Conservation (phyloP, 192 early-diverging fungal species). For the Linnemannia zychae region DNA sequence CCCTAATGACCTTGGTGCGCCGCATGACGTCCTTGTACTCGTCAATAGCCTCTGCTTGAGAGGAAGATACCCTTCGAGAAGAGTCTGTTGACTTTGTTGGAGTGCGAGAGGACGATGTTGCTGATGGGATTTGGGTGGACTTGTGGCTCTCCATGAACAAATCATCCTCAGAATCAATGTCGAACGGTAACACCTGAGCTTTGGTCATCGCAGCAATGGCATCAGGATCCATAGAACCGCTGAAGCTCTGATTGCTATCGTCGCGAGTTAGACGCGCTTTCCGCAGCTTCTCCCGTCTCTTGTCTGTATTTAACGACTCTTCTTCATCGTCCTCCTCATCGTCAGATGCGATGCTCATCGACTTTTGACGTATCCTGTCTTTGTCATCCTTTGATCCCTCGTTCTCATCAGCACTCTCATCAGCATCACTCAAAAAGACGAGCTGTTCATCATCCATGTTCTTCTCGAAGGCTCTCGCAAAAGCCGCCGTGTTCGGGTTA, state of each 20-base stretch:
- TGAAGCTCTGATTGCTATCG: neutral
- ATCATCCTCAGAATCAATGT: neutral
- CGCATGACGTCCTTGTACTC: conserved; percentile 38
- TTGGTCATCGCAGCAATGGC: neutral
- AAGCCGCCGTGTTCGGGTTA: conserved; percentile 41
- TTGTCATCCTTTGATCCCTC: conserved; percentile 3
- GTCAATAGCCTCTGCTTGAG: conserved; percentile 10
- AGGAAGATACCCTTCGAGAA: neutral
- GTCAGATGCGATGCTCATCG: neutral
- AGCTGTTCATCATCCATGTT: conserved; percentile 40
- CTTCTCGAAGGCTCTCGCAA: conserved; percentile 45
- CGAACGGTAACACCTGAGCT: conserved; percentile 32
- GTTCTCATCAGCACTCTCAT: conserved; percentile 36
- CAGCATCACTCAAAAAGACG: conserved; percentile 47
- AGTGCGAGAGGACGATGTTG: neutral
- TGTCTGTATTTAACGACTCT: conserved; percentile 34
- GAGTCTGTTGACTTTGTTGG: neutral
- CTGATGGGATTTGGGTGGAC: neutral
- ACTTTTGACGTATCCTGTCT: conserved; percentile 1
- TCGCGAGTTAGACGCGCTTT: conserved; percentile 7
- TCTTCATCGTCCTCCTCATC: conserved; percentile 22
- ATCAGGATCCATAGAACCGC: neutral
- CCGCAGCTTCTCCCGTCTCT: conserved; percentile 21
- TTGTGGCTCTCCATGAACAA: neutral
- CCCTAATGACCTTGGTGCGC: conserved; percentile 34